phyloP scores from a whole-genome alignment of 331 rosid genomes.

The Telfairia occidentalis region DNA sequence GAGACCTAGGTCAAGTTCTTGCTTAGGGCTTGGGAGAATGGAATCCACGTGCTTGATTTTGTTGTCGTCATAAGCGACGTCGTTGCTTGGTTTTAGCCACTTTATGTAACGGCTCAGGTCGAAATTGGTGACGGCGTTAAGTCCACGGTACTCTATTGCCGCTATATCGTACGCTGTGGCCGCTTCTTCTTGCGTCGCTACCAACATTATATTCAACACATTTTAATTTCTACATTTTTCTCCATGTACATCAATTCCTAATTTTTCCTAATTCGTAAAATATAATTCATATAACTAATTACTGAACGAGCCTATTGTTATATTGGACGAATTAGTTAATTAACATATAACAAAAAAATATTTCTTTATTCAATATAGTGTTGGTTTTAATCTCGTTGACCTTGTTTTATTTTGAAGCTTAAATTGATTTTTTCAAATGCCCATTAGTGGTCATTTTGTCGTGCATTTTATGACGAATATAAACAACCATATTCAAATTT shows the following conservation, averaged over 20 bases:
- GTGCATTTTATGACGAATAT: too few species aligned
- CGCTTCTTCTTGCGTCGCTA: constrained; percentile 41
- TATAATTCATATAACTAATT: not conserved
- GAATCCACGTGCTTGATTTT: not conserved
- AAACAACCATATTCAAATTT: too few species aligned
- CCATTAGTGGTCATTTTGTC: too few species aligned
- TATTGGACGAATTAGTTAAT: not conserved
- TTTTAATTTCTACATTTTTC: not conserved
- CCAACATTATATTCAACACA: not conserved
- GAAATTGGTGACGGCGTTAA: constrained; percentile 38
- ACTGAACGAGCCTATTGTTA: not conserved
- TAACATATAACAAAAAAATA: not conserved
- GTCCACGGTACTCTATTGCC: constrained; percentile 35
- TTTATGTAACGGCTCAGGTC: constrained; percentile 38
- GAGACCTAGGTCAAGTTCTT: constrained; percentile 14
- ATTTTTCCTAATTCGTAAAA: not conserved
- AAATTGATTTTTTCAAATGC: too few species aligned
- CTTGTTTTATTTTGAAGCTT: too few species aligned
- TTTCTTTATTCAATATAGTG: too few species aligned
- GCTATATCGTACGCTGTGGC: constrained; percentile 37
- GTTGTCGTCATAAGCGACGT: constrained; percentile 7
- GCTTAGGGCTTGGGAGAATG: constrained; percentile 15
- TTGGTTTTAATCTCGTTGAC: too few species aligned
- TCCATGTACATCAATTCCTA: not conserved
- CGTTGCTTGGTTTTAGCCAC: constrained; percentile 28